Evolutionary conservation across 148 eudicot genomes (phyloP).

Genomic region (Rhododendron williamsianum): DNA sequence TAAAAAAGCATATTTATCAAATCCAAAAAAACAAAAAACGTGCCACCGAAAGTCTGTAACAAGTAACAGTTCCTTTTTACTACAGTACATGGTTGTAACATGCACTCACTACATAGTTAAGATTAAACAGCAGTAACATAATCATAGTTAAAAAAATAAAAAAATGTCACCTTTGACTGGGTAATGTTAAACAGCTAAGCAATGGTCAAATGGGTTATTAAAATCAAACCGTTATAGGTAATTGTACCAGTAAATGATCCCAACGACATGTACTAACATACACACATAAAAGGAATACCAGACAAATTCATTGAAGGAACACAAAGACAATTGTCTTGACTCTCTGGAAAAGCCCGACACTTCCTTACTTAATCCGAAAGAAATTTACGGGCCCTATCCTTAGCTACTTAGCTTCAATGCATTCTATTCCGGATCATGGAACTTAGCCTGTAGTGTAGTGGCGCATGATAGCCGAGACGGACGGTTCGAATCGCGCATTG

Average conservation of each 20-base stretch:
- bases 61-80: background rate
- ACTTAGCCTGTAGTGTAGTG: background rate
- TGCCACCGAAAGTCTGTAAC: background rate
- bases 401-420: background rate
- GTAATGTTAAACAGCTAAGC: background rate
- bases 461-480: too few relatives aligned
- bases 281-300: background rate
- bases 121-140: background rate
- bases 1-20: background rate
- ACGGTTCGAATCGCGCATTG: too few relatives aligned
- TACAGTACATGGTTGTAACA: background rate
- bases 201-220: background rate
- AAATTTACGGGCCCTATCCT: background rate
- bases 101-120: background rate
- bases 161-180: background rate
- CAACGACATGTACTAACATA: background rate
- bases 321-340: background rate
- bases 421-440: background rate
- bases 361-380: background rate
- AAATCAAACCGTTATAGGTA: background rate
- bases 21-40: background rate
- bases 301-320: background rate
- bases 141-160: background rate
- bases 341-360: background rate
- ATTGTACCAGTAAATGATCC: background rate